phyloP scores from a whole-genome alignment of 1,284 basidiomycete species.

The Golubevia sp. region DNA sequence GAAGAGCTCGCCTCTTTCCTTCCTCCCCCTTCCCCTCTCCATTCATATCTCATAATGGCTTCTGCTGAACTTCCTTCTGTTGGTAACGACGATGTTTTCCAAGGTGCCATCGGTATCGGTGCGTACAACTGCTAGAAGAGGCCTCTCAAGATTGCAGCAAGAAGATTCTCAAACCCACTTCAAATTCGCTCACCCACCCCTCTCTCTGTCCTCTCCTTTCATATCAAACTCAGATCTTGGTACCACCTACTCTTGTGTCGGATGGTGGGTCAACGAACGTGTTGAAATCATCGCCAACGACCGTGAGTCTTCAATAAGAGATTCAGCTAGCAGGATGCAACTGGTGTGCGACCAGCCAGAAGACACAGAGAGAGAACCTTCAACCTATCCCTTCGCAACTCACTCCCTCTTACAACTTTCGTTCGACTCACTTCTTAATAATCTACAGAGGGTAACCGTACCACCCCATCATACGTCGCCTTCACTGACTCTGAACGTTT shows the following conservation, averaged over 20 bases:
- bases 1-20: slow-evolving; percentile 34
- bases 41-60: slow-evolving; percentile 47
- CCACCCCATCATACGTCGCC: slow-evolving; percentile 98
- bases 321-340: neutral
- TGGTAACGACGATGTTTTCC: slow-evolving; percentile 79
- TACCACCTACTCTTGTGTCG: slow-evolving; percentile 82
- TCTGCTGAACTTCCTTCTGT: slow-evolving; percentile 53
- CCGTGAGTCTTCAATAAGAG: slow-evolving; percentile 19
- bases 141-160: neutral
- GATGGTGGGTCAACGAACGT: slow-evolving; percentile 55
- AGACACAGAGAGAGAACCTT: neutral
- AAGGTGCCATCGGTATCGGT: slow-evolving; percentile 93
- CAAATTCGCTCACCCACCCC: neutral
- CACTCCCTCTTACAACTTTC: slow-evolving; percentile 9
- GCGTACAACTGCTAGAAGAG: too few relatives aligned
- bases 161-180: neutral
- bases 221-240: slow-evolving; percentile 66
- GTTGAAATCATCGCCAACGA: slow-evolving; percentile 64
- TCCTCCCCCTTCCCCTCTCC: slow-evolving; percentile 38
- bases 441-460: slow-evolving; percentile 88
- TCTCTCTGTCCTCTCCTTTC: too few relatives aligned
- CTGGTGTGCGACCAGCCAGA: too few relatives aligned
- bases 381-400: neutral
- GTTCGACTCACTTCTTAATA: slow-evolving; percentile 12
- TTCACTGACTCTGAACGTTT: slow-evolving; percentile 97